phyloP scores from a whole-genome alignment of 2,329 filamentous ascomycete species.

The Cryoendolithus antarcticus region DNA sequence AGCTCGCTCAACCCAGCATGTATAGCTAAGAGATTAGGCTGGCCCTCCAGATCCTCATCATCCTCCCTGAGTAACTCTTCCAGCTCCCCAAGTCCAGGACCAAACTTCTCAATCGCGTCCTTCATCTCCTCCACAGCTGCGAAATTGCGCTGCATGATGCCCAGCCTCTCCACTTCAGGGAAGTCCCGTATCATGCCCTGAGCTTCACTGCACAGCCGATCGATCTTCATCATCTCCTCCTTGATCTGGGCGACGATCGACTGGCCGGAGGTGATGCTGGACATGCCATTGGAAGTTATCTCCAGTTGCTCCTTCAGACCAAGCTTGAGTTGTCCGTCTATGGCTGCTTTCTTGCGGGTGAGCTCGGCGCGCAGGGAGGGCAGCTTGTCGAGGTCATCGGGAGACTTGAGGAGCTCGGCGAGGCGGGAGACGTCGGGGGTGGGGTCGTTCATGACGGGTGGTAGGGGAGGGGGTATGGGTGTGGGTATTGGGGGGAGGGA shows the following conservation, averaged over 20 bases:
- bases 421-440: conserved; percentile 45
- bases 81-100: conserved; percentile 60
- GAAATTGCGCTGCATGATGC: conserved; percentile 93
- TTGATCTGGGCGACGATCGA: conserved; percentile 86
- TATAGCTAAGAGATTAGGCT: conserved; percentile 78
- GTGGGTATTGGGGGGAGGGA: too few relatives aligned
- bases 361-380: conserved; percentile 81
- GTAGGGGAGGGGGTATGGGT: not conserved
- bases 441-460: conserved; percentile 19
- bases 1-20: conserved; percentile 89
- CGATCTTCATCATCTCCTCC: conserved; percentile 97
- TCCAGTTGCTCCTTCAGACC: conserved; percentile 87
- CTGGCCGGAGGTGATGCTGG: conserved; percentile 75
- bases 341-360: conserved; percentile 78
- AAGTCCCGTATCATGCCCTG: conserved; percentile 98
- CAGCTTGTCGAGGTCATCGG: conserved; percentile 96
- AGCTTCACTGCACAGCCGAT: conserved; percentile 90
- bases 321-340: conserved; percentile 80
- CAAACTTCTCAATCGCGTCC: conserved; percentile 76
- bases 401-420: conserved; percentile 83
- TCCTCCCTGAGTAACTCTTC: conserved; percentile 72
- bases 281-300: conserved; percentile 88
- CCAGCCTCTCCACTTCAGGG: conserved; percentile 78
- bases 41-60: conserved; percentile 73
- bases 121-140: conserved; percentile 90